Evolutionary conservation across 2,329 filamentous ascomycete genomes (phyloP).

Genomic region (Colletotrichum somersetense): DNA sequence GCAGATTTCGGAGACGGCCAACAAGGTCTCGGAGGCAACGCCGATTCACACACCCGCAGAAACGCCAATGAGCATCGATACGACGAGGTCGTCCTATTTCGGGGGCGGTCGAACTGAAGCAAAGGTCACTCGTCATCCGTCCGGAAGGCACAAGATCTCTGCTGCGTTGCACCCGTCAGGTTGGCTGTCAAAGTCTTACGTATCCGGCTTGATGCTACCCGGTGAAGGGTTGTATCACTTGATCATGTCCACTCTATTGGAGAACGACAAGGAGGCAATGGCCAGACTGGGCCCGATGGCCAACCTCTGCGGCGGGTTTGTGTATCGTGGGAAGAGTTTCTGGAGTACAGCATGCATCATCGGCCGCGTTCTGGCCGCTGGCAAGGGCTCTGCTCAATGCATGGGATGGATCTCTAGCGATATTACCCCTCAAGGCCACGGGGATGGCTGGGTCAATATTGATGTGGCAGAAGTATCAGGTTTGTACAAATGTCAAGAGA

Average conservation of each 20-base stretch:
- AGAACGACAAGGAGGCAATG: conserved; percentile 73
- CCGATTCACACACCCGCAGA: conserved; percentile 57
- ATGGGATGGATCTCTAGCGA: conserved; percentile 78
- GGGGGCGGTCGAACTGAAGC: conserved; percentile 47
- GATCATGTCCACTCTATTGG: conserved; percentile 74
- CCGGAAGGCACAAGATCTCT: conserved; percentile 66
- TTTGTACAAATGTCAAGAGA: conserved; percentile 48
- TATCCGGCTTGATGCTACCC: conserved; percentile 74
- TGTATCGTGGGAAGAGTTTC: conserved; percentile 74
- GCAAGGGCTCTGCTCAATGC: conserved; percentile 72
- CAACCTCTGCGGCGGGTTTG: conserved; percentile 74
- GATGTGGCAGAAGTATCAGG: conserved; percentile 66
- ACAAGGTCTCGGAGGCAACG: conserved; percentile 56
- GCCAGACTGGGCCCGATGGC: conserved; percentile 70
- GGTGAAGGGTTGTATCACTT: conserved; percentile 73
- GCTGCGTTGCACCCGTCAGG: conserved; percentile 70
- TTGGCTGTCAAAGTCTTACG: conserved; percentile 77
- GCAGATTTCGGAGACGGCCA: conserved; percentile 62
- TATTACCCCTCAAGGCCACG: conserved; percentile 63
- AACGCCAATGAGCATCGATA: conserved; percentile 51
- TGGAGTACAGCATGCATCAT: conserved; percentile 77
- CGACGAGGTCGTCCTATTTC: conserved; percentile 62
- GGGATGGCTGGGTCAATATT: conserved; percentile 71
- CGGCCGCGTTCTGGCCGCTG: conserved; percentile 73
- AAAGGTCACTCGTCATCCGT: conserved; percentile 45